Evolutionary conservation across 202 grass and related monocot species (phyloP).

Genomic region (Dendrocalamus latiflorus): DNA sequence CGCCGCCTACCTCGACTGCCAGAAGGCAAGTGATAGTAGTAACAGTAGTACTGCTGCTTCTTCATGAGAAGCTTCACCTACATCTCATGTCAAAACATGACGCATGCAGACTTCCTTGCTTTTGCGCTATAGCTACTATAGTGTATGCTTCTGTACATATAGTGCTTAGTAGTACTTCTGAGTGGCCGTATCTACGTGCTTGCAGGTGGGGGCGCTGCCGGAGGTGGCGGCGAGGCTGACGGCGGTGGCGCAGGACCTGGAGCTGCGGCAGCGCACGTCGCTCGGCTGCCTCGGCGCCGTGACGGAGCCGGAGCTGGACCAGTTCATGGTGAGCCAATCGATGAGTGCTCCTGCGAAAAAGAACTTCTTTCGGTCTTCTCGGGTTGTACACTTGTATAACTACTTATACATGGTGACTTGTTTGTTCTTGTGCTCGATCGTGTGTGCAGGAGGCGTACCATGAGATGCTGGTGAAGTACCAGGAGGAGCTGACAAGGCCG

Average conservation of each 20-base stretch:
- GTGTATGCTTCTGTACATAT: conserved; percentile 7
- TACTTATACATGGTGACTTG: not conserved
- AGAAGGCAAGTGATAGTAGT: conserved; percentile 54
- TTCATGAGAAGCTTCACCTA: conserved; percentile 19
- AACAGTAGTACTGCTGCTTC: not conserved
- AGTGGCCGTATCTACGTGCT: not conserved
- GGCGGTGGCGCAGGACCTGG: conserved; percentile 69
- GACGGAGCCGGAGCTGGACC: conserved; percentile 88
- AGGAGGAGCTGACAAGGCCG: conserved; percentile 89
- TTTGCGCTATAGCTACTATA: conserved; percentile 18
- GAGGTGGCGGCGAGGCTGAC: conserved; percentile 71
- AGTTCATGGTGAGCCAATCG: conserved; percentile 74
- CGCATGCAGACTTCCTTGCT: conserved; percentile 25
- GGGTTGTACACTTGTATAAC: not conserved
- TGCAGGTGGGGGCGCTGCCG: conserved; percentile 84
- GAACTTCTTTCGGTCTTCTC: not conserved
- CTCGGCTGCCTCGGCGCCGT: conserved; percentile 47
- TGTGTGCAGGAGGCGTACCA: conserved; percentile 74
- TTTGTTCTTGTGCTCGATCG: not conserved
- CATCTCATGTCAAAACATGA: conserved; percentile 32
- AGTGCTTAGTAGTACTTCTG: not conserved
- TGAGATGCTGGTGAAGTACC: too few species aligned
- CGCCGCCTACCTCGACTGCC: conserved; percentile 93
- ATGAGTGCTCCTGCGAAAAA: not conserved
- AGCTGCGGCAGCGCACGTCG: conserved; percentile 60